Evolutionary conservation across 2,329 filamentous ascomycete species (phyloP).

Genomic region (Xylogone sp.): DNA sequence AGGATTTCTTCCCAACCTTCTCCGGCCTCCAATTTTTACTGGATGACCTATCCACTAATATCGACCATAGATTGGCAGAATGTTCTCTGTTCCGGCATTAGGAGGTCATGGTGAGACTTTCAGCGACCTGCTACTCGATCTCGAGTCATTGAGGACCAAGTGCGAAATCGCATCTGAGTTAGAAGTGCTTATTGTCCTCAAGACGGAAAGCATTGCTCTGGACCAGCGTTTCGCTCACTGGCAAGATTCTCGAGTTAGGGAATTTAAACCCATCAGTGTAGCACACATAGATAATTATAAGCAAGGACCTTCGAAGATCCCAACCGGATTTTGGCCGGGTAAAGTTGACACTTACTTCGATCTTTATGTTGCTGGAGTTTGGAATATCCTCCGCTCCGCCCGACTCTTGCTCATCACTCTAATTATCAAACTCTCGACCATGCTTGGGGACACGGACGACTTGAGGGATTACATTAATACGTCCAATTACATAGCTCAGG

Average conservation of each 20-base stretch:
- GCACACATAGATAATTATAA: slow-evolving; percentile 1
- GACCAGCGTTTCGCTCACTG: slow-evolving; percentile 8
- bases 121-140: slow-evolving; percentile 2
- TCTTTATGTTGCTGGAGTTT: slow-evolving; percentile 51
- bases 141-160: slow-evolving; percentile 3
- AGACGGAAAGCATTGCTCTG: slow-evolving; percentile 4
- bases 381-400: slow-evolving; percentile 50
- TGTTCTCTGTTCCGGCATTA: slow-evolving; percentile 7
- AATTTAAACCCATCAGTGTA: slow-evolving; percentile 11
- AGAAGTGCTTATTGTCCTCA: slow-evolving; percentile 3
- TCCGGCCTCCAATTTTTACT: too few relatives aligned
- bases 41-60: too few relatives aligned
- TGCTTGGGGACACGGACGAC: background rate
- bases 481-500: slow-evolving; percentile 8
- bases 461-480: background rate
- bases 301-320: background rate
- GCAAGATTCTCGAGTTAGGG: slow-evolving; percentile 8
- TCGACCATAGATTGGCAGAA: background rate
- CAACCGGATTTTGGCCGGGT: slow-evolving; percentile 52
- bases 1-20: too few relatives aligned
- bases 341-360: slow-evolving; percentile 54
- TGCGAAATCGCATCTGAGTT: background rate
- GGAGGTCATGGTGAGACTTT: slow-evolving; percentile 1
- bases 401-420: slow-evolving; percentile 49
- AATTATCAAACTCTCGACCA: slow-evolving; percentile 32